These are phyloP conservation scores for Chlorencoelia australis DNA, from an alignment of 2,329 filamentous ascomycete species.

Conservation along the genomic window DNA sequence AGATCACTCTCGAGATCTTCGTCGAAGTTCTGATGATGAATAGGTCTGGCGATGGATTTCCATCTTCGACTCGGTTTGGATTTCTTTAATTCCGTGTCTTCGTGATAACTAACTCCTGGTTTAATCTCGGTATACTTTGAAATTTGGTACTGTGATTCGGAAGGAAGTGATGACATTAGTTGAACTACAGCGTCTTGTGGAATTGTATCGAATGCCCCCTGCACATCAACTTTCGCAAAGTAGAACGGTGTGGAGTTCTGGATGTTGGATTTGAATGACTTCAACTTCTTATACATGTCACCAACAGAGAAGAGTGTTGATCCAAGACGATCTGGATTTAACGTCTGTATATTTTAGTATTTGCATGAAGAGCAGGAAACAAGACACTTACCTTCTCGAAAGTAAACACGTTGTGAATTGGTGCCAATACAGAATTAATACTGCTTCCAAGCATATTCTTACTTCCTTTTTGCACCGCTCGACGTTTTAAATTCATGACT, in stretches of 20 bases:
- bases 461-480: constrained; percentile 43
- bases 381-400: constrained; percentile 56
- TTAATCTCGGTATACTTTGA: constrained; percentile 66
- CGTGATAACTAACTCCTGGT: constrained; percentile 28
- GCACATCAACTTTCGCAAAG: constrained; percentile 88
- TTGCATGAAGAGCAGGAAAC: constrained; percentile 1
- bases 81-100: constrained; percentile 2
- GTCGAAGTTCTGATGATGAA: constrained; percentile 23
- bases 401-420: constrained; percentile 66
- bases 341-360: constrained; percentile 27
- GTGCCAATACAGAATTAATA: constrained; percentile 61
- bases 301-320: constrained; percentile 71
- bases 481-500: constrained; percentile 75
- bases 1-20: constrained; percentile 20
- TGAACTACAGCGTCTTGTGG: constrained; percentile 66
- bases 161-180: constrained; percentile 50
- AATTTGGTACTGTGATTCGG: constrained; percentile 55
- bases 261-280: constrained; percentile 51
- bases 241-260: constrained; percentile 45
- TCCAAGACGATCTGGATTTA: constrained; percentile 54
- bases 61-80: constrained; percentile 23
- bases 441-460: constrained; percentile 48
- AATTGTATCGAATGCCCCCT: constrained; percentile 90
- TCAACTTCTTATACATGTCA: constrained; percentile 68
- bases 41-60: constrained; percentile 21